Conservation (phyloP, 2,329 filamentous ascomycete species). For the Monilinia vaccinii-corymbosi region DNA sequence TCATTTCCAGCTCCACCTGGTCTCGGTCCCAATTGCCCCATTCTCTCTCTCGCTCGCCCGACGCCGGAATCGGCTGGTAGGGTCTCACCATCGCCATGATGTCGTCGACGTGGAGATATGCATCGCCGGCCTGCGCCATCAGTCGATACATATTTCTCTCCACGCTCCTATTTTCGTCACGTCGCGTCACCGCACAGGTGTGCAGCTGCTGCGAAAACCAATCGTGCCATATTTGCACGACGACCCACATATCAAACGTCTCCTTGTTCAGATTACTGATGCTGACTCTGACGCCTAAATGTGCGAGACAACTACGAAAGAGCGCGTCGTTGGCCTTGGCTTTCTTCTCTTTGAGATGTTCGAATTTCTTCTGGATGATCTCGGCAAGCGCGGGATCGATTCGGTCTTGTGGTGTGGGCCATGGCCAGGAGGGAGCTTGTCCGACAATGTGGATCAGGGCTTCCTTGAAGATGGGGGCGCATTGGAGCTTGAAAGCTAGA, state of each 20-base stretch:
- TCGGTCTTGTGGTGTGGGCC: background rate
- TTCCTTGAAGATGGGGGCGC: constrained; percentile 20
- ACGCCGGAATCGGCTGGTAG: background rate
- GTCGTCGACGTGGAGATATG: constrained; percentile 14
- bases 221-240: constrained; percentile 21
- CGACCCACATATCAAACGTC: constrained; percentile 17
- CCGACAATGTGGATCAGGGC: constrained; percentile 23
- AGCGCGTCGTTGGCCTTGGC: constrained; percentile 10
- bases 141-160: constrained; percentile 16
- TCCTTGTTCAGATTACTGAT: constrained; percentile 16
- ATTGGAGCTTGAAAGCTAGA: constrained; percentile 13
- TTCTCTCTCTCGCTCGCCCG: background rate
- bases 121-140: constrained; percentile 17
- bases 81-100: background rate
- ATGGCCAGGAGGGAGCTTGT: constrained; percentile 16
- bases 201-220: constrained; percentile 17
- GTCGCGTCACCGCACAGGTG: background rate
- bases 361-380: constrained; percentile 13
- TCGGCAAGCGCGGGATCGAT: background rate
- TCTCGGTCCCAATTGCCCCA: background rate
- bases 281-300: constrained; percentile 3
- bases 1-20: constrained; percentile 14
- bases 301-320: constrained; percentile 10
- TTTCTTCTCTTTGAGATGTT: constrained; percentile 12
- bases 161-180: background rate